Evolutionary conservation across 805 yeast species (phyloP), one percentile per base, ranked within the genome.

Genomic region (Candida vartiovaarae): DNA sequence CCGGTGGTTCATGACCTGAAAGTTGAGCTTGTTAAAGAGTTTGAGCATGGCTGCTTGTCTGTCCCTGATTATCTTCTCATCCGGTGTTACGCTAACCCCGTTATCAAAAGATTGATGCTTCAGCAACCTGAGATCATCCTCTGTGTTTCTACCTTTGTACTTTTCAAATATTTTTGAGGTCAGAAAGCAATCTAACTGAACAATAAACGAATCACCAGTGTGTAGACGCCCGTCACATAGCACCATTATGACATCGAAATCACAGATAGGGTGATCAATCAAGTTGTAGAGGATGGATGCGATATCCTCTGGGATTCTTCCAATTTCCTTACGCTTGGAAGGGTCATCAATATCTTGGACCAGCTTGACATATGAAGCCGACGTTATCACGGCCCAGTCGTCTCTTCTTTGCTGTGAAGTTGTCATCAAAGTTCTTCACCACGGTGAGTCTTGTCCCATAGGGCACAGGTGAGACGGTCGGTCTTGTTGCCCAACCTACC

Each of bases 121-220:
- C 50, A 44, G 39, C 30, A 50, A 51, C 39, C 41, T 48, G 36
- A 45, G 46, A 31, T 61, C 57, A 43, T 48, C 55, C 50, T 57
- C 44, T 44, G 40, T 43, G 48, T 44, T 43, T 29, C 39, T 29
- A 10, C 27, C 37, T 37, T 49, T 41, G 32, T 43, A 47, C 30
- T 44, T 43, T 31, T 56, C 61, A 47, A 65, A 62, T 37, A 51
- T 41, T 15, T 45, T 45, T 6, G 66, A 72, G 50, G 58, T 71
- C 26, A 90, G 57, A 56, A 61, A 85, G 46, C 88, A 76, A 53
- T 87, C 85, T 4, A 86, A 63, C 53, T 81, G 86, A 0, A 88
- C 66, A 24, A 76, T 68, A 54, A 90, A 82, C 1, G 82, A 70
- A 55, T 88, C 95, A 4, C 97, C 98, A 2, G 80, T 75, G 8